Conservation (phyloP, 2,329 filamentous ascomycete species). For the Colletotrichum falcatum region DNA sequence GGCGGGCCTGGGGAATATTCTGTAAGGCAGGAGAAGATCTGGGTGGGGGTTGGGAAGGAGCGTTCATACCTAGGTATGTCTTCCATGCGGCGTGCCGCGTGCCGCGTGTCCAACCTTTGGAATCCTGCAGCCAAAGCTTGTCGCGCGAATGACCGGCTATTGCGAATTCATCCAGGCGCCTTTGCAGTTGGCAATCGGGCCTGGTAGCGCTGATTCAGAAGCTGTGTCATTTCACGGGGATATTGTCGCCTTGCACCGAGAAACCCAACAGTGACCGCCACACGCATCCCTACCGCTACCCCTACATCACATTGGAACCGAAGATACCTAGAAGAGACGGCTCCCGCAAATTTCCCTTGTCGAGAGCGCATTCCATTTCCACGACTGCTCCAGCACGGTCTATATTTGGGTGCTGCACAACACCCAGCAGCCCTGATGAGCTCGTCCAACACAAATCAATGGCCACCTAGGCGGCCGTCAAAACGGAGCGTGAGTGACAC, state of each 20-base stretch:
- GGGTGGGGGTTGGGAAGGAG: conserved; percentile 4
- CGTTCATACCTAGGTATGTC: too few species aligned
- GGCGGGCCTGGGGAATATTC: conserved; percentile 24
- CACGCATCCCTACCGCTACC: conserved; percentile 17
- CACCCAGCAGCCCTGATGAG: conserved; percentile 40
- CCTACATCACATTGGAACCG: conserved; percentile 9
- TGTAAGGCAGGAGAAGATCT: conserved; percentile 24
- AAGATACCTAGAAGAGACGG: conserved; percentile 7
- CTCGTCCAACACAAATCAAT: conserved; percentile 44
- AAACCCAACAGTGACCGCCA: background rate
- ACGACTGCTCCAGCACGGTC: conserved; percentile 43
- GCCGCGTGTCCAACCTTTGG: conserved; percentile 7
- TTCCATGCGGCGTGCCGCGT: conserved; percentile 12
- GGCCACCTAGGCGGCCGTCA: conserved; percentile 58
- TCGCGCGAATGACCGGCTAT: conserved; percentile 16
- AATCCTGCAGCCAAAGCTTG: conserved; percentile 11
- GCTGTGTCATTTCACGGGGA: background rate
- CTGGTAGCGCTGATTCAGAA: conserved; percentile 8
- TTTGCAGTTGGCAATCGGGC: conserved; percentile 27
- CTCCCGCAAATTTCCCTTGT: conserved; percentile 22
- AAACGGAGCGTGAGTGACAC: conserved; percentile 58
- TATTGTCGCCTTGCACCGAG: background rate
- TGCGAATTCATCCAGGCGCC: conserved; percentile 8
- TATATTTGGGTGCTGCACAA: conserved; percentile 38
- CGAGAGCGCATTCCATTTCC: conserved; percentile 45